Percentiles rank a stretch among this genome's conserved stretches.
Evolutionary conservation across 164 flowering plant species (phyloP).

Genomic region (Protea cynaroides): DNA sequence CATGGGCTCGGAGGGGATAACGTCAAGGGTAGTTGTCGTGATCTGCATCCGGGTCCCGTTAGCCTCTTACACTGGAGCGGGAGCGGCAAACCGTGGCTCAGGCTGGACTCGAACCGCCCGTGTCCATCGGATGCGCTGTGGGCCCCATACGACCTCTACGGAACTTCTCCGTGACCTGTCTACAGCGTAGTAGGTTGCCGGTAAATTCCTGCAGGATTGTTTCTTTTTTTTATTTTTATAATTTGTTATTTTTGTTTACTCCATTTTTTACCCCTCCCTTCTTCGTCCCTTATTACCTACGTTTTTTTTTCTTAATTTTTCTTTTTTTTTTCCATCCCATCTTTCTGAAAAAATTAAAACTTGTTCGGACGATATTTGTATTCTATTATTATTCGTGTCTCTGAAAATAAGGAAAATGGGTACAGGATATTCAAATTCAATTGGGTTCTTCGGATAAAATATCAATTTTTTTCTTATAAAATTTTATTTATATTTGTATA

Average conservation of each 20-base stretch:
- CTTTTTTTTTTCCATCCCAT: too few relatives aligned
- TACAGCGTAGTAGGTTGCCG: background rate
- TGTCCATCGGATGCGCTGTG: constrained; percentile 15
- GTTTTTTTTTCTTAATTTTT: background rate
- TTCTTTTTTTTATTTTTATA: background rate
- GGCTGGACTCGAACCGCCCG: constrained; percentile 12
- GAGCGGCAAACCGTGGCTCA: constrained; percentile 17
- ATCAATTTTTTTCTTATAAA: too few relatives aligned
- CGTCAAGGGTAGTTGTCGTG: constrained; percentile 13
- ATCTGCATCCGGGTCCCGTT: constrained; percentile 18
- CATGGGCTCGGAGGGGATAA: constrained; percentile 19
- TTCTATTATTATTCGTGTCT: background rate
- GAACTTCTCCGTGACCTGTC: background rate
- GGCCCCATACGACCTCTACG: constrained; percentile 17
- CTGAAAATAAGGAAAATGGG: background rate
- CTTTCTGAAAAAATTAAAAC: background rate
- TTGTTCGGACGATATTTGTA: background rate
- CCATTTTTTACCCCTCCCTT: background rate
- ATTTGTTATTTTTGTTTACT: background rate
- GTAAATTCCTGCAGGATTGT: background rate
- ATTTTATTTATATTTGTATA: too few relatives aligned
- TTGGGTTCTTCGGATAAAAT: too few relatives aligned
- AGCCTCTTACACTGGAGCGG: constrained; percentile 20
- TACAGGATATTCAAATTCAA: background rate
- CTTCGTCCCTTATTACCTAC: background rate